A percentile compares a stretch with the other conserved stretches of the same genome.
These are phyloP conservation scores for Rostrohypoxylon terebratum DNA, from an alignment of 495 filamentous ascomycete species.

Conservation along the genomic window DNA sequence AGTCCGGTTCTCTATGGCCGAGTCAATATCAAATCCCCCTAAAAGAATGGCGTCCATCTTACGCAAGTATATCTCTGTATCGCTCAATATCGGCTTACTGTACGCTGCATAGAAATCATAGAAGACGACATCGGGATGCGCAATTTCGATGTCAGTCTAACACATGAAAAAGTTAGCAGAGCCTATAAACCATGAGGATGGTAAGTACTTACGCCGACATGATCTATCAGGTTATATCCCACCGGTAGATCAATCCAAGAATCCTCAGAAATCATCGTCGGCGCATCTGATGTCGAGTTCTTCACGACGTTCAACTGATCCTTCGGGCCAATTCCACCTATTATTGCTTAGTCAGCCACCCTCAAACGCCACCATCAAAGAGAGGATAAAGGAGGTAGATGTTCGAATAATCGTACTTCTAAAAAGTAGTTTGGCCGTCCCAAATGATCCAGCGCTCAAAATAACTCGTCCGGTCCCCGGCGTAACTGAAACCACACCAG, in stretches of 20 bases:
- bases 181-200: not conserved
- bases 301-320: constrained; percentile 63
- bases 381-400: not conserved
- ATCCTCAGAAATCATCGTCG: constrained; percentile 55
- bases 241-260: constrained; percentile 74
- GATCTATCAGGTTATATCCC: constrained; percentile 71
- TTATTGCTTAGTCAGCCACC: constrained; percentile 10
- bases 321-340: constrained; percentile 65
- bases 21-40: constrained; percentile 32
- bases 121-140: constrained; percentile 63
- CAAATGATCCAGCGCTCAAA: constrained; percentile 70
- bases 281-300: constrained; percentile 56
- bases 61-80: constrained; percentile 45
- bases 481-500: constrained; percentile 66
- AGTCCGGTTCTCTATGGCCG: constrained; percentile 56
- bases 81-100: constrained; percentile 45
- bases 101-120: constrained; percentile 69
- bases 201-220: constrained; percentile 60
- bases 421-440: constrained; percentile 69
- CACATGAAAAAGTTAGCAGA: not conserved
- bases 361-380: not conserved
- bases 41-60: constrained; percentile 6
- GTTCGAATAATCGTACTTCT: constrained; percentile 36
- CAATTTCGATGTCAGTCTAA: constrained; percentile 66
- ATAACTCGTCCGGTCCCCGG: constrained; percentile 68